These are phyloP conservation scores for Aureobasidium sp. DNA, from an alignment of 2,329 filamentous ascomycete species.

Conservation along the genomic window DNA sequence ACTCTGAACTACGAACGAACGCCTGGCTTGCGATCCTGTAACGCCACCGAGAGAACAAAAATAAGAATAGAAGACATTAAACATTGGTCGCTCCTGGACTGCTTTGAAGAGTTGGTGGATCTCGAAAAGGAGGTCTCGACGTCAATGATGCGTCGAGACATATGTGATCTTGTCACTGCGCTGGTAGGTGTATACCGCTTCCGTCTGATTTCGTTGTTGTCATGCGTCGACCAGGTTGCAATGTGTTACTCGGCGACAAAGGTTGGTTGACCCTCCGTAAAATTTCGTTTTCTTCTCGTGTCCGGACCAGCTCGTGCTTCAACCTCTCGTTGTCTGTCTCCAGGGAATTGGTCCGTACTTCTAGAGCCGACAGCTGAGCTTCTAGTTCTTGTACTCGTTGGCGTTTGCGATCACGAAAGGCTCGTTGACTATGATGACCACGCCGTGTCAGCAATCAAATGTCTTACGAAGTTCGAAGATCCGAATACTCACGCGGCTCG, in stretches of 20 bases:
- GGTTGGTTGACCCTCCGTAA: constrained; percentile 34
- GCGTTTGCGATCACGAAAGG: constrained; percentile 94
- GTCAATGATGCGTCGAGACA: background rate
- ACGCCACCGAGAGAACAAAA: background rate
- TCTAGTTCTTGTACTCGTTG: constrained; percentile 90
- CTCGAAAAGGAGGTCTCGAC: background rate
- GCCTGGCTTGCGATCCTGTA: background rate
- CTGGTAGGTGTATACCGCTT: background rate
- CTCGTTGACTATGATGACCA: constrained; percentile 64
- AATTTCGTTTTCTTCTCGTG: constrained; percentile 87
- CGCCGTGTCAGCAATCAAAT: constrained; percentile 8
- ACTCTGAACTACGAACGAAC: background rate
- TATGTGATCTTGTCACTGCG: background rate
- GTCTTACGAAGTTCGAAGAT: background rate
- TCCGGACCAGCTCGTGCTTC: constrained; percentile 74
- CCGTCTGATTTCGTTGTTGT: background rate
- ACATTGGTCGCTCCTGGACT: background rate
- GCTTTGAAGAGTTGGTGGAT: background rate
- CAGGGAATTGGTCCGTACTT: constrained; percentile 64
- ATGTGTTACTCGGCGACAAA: background rate
- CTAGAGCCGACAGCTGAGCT: constrained; percentile 69
- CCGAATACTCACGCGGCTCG: constrained; percentile 58
- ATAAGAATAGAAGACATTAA: background rate
- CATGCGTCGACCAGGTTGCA: background rate
- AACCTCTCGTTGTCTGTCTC: constrained; percentile 80